Evolutionary conservation across 805 yeast species (phyloP), one percentile per base, ranked within the genome.

Genomic region (Candida arabinofermentans): DNA sequence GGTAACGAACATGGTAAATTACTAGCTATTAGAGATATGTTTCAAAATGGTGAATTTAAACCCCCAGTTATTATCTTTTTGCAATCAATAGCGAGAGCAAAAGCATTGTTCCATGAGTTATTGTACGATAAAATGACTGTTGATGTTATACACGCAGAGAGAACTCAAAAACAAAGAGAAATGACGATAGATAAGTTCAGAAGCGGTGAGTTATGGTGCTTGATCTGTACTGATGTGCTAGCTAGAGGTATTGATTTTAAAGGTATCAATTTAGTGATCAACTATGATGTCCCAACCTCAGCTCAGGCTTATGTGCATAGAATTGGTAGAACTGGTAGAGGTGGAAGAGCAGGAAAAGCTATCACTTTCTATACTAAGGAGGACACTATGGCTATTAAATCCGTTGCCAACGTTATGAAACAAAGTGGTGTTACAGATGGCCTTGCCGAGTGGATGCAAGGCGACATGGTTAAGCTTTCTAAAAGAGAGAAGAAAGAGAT

Each of bases 291-390:
- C 10, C 99, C 99, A 14, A 86, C 81, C 54, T 78, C 84, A 34
- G 88, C 97, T 1, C 97, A 91, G 63, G 83, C 96, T 0, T 93
- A 93, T 61, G 96, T 93, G 35, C 99, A 93, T 64, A 79, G 99
- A 67, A 87, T 93, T 55, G 99, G 99, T 64, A 84, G 99, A 72
- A 91, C 99, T 2, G 99, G 99, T 52, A 83, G 99, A 73, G 96
- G 88, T 40, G 96, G 96, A 1, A 79, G 84, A 46, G 56, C 66
- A 8, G 99, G 99, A 43, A 75, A 74, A 53, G 97, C 98, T 0
- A 78, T 93, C 16, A 93, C 99, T 0, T 82, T 90, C 50, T 93
- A 86, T 68, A 91, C 99, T 21, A 90, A 89, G 59, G 95, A 87
- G 48, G 99, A 93, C 59, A 65, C 76, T 3, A 61, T 75, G 42